phyloP scores from a whole-genome alignment of 495 filamentous ascomycete genomes.

The Lentithecium fluviatile region DNA sequence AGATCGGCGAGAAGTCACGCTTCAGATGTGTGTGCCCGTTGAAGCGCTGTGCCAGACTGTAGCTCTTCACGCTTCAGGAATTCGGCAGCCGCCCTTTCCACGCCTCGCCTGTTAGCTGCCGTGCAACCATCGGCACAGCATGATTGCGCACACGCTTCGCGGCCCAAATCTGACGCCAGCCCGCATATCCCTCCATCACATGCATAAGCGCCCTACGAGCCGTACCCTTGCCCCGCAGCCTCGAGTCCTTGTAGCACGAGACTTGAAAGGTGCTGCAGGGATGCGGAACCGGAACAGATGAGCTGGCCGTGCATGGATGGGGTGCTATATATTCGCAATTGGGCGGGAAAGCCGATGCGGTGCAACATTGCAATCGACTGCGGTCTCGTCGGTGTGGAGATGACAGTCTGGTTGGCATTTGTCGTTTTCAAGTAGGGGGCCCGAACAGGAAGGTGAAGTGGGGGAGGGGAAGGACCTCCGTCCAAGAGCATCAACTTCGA shows the following conservation, averaged over 20 bases:
- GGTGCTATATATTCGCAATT: neutral
- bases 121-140: conserved; percentile 24
- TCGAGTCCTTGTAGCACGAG: conserved; percentile 12
- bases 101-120: neutral
- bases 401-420: neutral
- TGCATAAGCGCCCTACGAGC: conserved; percentile 25
- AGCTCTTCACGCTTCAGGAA: too few species aligned
- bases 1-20: too few species aligned
- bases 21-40: too few species aligned
- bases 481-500: neutral
- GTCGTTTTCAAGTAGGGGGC: too few species aligned
- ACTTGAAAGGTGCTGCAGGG: conserved; percentile 6
- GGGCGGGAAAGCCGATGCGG: conserved; percentile 12
- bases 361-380: conserved; percentile 4
- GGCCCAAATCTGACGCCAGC: conserved; percentile 1
- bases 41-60: too few species aligned
- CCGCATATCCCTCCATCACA: conserved; percentile 21
- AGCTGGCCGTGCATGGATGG: conserved; percentile 24
- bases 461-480: neutral
- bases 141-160: conserved; percentile 14
- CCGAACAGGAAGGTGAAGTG: neutral
- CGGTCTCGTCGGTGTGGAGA: neutral
- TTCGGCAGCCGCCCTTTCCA: too few species aligned
- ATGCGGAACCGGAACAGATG: conserved; percentile 2
- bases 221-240: neutral